Evolutionary conservation across 345 rosid species (phyloP), one percentile per base, ranked within the genome.

Genomic region (Brassica cretica): DNA sequence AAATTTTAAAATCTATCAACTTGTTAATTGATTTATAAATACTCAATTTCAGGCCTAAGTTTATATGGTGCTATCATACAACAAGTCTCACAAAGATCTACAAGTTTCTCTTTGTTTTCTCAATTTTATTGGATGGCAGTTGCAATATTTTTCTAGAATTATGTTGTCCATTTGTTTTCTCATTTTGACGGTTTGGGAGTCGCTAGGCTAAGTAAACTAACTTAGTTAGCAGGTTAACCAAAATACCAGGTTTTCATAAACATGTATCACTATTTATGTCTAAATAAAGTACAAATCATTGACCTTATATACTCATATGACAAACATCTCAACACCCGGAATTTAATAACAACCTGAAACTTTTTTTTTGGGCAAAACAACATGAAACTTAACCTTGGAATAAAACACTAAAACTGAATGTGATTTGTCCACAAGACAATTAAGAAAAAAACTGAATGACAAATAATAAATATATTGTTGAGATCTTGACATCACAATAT

Each of bases 401-500:
- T 7, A 27, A 12, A 71, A 27, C 14, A 60, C 46, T 2, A 19
- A 21, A 7, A 18, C 3, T 51, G 10, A 51, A 70, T 29, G 29
- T 55, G 55, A 64, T 66, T 1, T 21, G 8, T 46, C 69, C 18
- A 46, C 18, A 56, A 44, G 30, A 76, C 16, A 21, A n/a, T 21
- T 19, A 2, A 61, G 8, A 19, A 21, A 35, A 3, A 19, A 16
- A 8, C 8, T 61, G 16, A 35, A n/a, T 15, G 70, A 76, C 56
- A 21, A 35, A 35, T 35, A 35, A 27, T 4, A 35, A 56, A 19
- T 78, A 19, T 27, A 41, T 71, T 19, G 81, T 78, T 78, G 56
- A 58, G 60, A 71, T 56, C 41, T 77, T 71, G 35, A 64, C 55
- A 49, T 78, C 72, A 16, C 29, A 70, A 64, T 15, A 30, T 9